Evolutionary conservation across 306 rosid species (phyloP).

Genomic region (Mucuna pruriens): DNA sequence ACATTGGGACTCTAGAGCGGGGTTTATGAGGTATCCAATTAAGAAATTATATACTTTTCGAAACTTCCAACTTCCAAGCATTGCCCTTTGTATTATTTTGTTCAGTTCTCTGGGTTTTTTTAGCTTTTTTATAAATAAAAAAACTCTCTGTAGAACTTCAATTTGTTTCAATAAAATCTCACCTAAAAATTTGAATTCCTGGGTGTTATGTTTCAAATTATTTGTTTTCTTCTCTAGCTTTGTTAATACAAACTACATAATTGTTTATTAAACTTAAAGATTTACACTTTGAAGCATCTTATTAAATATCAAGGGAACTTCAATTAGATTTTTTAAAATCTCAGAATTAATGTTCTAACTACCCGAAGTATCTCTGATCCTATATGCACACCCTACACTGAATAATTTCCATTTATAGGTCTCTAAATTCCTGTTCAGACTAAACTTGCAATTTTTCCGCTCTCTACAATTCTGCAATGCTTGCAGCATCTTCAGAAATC

Average conservation of each 20-base stretch:
- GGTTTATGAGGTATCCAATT: no score
- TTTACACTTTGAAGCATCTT: no score
- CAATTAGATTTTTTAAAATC: neutral
- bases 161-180: neutral
- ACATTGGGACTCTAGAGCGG: neutral
- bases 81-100: neutral
- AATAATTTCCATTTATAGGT: neutral
- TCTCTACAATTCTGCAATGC: neutral
- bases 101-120: neutral
- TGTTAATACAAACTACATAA: neutral
- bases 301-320: neutral
- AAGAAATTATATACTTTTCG: neutral
- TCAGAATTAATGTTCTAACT: neutral
- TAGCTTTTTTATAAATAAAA: neutral
- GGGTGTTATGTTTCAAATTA: neutral
- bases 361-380: neutral
- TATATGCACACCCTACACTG: neutral
- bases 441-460: no score
- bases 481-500: neutral
- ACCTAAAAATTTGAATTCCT: neutral
- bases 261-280: neutral
- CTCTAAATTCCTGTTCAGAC: neutral
- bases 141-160: neutral
- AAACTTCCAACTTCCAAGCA: neutral
- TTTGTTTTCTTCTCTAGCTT: neutral